Conservation (phyloP, 2,329 filamentous ascomycete species). For the Sporothrix inflata region DNA sequence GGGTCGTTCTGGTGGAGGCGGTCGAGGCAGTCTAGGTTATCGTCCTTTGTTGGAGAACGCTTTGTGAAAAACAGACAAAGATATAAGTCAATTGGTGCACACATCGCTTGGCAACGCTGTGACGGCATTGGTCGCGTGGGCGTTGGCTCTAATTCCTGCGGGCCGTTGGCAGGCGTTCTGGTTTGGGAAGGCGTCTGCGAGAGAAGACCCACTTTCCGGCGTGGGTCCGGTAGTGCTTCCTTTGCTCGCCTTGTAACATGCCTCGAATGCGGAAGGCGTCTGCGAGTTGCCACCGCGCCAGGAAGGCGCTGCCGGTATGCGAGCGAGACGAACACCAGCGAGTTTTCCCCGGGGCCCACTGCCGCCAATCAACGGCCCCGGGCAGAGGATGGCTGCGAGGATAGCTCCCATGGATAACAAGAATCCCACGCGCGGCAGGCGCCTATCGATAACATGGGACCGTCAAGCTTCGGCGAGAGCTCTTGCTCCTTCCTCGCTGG, state of each 20-base stretch:
- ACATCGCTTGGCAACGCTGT: background rate
- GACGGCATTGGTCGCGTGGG: background rate
- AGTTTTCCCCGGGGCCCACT: slow-evolving; percentile 1
- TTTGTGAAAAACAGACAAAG: background rate
- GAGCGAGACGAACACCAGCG: background rate
- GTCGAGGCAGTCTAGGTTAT: no score
- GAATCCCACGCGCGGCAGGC: background rate
- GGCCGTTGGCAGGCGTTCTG: background rate
- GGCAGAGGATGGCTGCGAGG: no score
- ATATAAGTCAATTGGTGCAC: background rate
- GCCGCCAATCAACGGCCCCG: no score
- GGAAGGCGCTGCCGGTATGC: background rate
- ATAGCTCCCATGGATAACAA: background rate
- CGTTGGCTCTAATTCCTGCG: background rate
- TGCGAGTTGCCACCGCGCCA: background rate
- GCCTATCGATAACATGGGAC: background rate
- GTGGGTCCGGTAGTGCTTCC: background rate
- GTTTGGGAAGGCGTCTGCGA: slow-evolving; percentile 6
- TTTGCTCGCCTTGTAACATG: no score
- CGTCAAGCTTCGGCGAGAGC: background rate
- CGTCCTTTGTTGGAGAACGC: background rate
- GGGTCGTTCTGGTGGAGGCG: background rate
- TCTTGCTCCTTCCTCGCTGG: background rate
- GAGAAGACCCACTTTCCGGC: background rate
- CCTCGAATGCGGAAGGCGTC: slow-evolving; percentile 3